Evolutionary conservation across 805 yeast species (phyloP), one percentile per base, ranked within the genome.

Genomic region (Candida corydali): DNA sequence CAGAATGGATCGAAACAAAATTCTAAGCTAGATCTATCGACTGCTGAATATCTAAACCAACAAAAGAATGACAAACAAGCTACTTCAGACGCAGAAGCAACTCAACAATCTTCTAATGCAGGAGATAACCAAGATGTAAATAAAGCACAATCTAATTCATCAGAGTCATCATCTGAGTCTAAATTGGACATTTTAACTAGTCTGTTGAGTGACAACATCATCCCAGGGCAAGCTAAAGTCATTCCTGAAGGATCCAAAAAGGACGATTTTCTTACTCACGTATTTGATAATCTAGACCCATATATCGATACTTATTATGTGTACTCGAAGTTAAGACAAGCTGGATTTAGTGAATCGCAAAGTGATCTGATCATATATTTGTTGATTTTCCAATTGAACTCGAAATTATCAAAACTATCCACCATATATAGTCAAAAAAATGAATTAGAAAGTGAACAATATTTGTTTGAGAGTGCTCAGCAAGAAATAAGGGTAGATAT

Each of bases 401-500:
- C 57, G n/a, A 67, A 68, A 43, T 52, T 68, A 31, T 45, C 62
- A 17, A 66, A 65, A 54, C 59, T 80, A 24, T 65, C 70, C 32
- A 55, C 61, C 4, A 66, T 65, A 39, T 76, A 73, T 53, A 61
- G 75, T 4, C 78, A 75, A 16, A 60, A 61, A 18, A 77, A 78
- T 43, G 96, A 87, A 47, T 62, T 87, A 11, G 96, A 89, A 44
- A 91, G 89, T 50, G 96, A 91, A 50, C 74, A 78, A 16, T 93
- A 91, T 53, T 61, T 93, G 10, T 89, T 87, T 56, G 91, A 88
- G 54, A 94, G 96, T 22, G 96, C 96, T 0, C 86, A 86, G 43
- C 82, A 89, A 37, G 98, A 91, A 56, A 61, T 91, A 25, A 61
- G 82, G 33, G 86, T 83, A 30, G 96, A 88, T 49, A 76, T 88